Evolutionary conservation across 176 grass and related monocot species (phyloP), one percentile per base, ranked within the genome.

Genomic region (Phragmites australis): DNA sequence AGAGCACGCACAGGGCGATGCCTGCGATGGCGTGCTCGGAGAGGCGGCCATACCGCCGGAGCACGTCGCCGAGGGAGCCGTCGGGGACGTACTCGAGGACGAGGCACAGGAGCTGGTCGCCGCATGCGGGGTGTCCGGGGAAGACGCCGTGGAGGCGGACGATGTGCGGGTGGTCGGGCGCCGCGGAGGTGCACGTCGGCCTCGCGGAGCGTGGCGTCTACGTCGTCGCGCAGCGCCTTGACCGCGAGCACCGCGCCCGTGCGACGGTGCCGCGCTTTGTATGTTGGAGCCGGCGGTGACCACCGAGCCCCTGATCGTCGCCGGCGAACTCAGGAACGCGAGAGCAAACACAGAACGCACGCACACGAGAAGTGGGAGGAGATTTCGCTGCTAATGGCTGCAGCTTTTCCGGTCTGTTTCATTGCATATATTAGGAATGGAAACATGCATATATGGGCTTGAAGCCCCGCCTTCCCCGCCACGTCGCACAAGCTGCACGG

Each of bases 41-140:
- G 17, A 89, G 76, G 2, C 76, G 46, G 42, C 82, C 50, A 16
- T 46, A 6, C 30, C 32, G 56, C 18, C 40, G 69, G 52, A 89
- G 70, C 48, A 69, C 41, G 76, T 85, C 62, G 69, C 17, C 51
- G 51, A 85, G 87, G 19, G 87, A 71, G 9, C 81, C 82, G 31
- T 44, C 25, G 5, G 70, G 15, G 14, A 47, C 68, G 70, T 85
- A 76, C 77, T 85, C 82, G 58, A 85, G 70, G 49, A 81, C 51
- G 12, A 89, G 70, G 70, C 77, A 70, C 26, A 62, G 4, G 23
- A 49, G 13, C 11, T 47, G 56, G 14, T 76, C 52, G 4, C 32
- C 43, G 61, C 21, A 15, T 6, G 54, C 7, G 57, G 50, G 34
- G 3, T 72, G 62, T 2, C n/a, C 1, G 23, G 57, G 37, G 32